Evolutionary conservation across 768 basidiomycete genomes (phyloP), one percentile per base, ranked within the genome.

Genomic region (Sarcodon aspratus): DNA sequence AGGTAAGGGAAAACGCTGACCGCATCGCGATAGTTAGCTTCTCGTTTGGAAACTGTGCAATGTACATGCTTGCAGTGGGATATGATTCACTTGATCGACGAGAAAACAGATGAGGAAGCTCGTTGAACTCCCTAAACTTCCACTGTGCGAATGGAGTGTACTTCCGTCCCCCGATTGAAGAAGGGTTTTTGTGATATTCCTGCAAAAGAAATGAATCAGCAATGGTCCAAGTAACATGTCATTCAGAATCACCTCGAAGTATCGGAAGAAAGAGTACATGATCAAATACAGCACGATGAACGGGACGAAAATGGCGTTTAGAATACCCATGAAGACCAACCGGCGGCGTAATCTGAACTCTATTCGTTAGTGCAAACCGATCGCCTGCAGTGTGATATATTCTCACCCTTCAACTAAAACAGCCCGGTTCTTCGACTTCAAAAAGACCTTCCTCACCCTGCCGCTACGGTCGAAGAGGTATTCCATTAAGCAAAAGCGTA

Each of bases 111-210:
- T 99, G 96, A 0, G 92, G 87, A 8, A 99, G 71, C 59, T 99
- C 96, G 61, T 99, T 99, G 72, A 97, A 99, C 62, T 99, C 96
- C 49, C 96, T 77, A 61, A 98, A 98, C 61, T 97, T 98, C 96
- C 96, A 99, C 52, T 90, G 83, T 4, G 94, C 94, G 52, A 86
- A 94, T 0, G 83, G 85, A 0, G 96, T 99, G 59, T 98, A 99
- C 49, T 86, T 78, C 33, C 96, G 82, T 9, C 85, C 82, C 35
- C 93, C 87, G 45, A 98, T 91, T 1, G 91, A 83, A 0, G 96
- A 97, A 1, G 95, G 96, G 60, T 98, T 92, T 66, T 95, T 95
- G 76, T 91, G 95, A 59, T 97, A 98, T 74, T 99, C 94, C 96
- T 99, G 56, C 47, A 9, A 44, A 33, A 34, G 36, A 61, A 46